phyloP scores from a whole-genome alignment of 768 basidiomycete species.

The Suillus subaureus region DNA sequence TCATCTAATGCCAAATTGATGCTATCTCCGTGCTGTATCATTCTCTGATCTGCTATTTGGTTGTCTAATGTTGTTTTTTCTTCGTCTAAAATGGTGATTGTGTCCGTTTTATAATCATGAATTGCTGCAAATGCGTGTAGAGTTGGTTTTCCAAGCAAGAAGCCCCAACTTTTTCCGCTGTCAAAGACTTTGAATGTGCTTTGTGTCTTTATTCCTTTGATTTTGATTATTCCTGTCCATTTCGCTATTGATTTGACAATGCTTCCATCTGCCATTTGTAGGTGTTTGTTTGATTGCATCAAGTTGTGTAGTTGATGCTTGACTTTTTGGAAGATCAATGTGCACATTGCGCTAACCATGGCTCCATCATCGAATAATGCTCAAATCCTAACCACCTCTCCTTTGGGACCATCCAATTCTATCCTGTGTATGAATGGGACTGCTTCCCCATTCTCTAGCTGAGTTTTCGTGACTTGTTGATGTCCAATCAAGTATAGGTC shows the following conservation, averaged over 20 bases:
- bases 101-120: conserved; percentile 27
- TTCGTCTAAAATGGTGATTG: neutral
- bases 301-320: conserved; percentile 12
- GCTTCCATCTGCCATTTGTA: conserved; percentile 37
- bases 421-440: neutral
- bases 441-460: neutral
- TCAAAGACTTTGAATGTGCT: conserved; percentile 14
- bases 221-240: conserved; percentile 10
- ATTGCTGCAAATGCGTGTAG: conserved; percentile 23
- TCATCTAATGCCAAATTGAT: neutral
- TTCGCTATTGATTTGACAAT: conserved; percentile 10
- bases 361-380: conserved; percentile 34
- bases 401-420: conserved; percentile 17
- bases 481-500: neutral
- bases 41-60: neutral
- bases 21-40: neutral
- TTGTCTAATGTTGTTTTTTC: fast-evolving
- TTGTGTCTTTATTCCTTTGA: neutral
- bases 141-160: conserved; percentile 34
- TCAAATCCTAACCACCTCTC: conserved; percentile 15
- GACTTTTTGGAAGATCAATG: conserved; percentile 8
- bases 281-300: conserved; percentile 15
- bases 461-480: neutral
- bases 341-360: conserved; percentile 32
- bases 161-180: conserved; percentile 30